phyloP scores from a whole-genome alignment of 2,329 filamentous ascomycete genomes.

The Venturiaceae sp. region DNA sequence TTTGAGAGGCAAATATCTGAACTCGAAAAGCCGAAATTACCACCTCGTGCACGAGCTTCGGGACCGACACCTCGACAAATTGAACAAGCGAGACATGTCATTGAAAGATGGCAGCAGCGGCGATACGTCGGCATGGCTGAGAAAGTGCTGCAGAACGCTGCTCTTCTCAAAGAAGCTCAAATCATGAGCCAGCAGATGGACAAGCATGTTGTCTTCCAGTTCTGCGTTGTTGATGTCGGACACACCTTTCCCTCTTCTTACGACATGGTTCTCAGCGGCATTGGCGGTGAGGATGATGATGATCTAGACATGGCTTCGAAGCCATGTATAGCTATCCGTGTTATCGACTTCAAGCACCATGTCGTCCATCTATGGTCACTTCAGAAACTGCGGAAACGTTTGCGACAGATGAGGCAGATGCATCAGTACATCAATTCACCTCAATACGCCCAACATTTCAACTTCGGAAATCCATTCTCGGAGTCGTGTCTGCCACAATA shows the following conservation, averaged over 20 bases:
- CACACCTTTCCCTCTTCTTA: slow-evolving; percentile 89
- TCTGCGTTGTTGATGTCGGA: slow-evolving; percentile 80
- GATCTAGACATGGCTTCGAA: slow-evolving; percentile 74
- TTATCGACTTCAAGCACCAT: slow-evolving; percentile 79
- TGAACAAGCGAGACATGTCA: slow-evolving; percentile 54
- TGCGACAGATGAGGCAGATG: slow-evolving; percentile 91
- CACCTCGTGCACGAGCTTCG: slow-evolving; percentile 13
- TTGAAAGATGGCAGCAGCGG: slow-evolving; percentile 69
- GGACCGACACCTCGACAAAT: slow-evolving; percentile 62
- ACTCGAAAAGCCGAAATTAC: slow-evolving; percentile 42
- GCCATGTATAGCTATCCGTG: slow-evolving; percentile 81
- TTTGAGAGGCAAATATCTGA: slow-evolving; percentile 79
- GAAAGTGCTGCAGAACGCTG: slow-evolving; percentile 77
- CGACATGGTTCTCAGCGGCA: slow-evolving; percentile 87
- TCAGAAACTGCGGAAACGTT: slow-evolving; percentile 78
- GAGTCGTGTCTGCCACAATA: slow-evolving; percentile 88
- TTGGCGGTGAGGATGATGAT: slow-evolving; percentile 76
- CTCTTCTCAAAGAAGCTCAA: slow-evolving; percentile 86
- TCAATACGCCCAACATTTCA: slow-evolving; percentile 88
- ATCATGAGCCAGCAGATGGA: slow-evolving; percentile 96
- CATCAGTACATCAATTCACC: slow-evolving; percentile 93
- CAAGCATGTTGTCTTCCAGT: slow-evolving; percentile 89
- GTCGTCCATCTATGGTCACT: slow-evolving; percentile 92
- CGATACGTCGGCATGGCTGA: slow-evolving; percentile 94
- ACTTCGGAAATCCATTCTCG: slow-evolving; percentile 84